These are phyloP conservation scores for Penicillium sp. DNA, from an alignment of 2,329 filamentous ascomycete species.

Conservation along the genomic window DNA sequence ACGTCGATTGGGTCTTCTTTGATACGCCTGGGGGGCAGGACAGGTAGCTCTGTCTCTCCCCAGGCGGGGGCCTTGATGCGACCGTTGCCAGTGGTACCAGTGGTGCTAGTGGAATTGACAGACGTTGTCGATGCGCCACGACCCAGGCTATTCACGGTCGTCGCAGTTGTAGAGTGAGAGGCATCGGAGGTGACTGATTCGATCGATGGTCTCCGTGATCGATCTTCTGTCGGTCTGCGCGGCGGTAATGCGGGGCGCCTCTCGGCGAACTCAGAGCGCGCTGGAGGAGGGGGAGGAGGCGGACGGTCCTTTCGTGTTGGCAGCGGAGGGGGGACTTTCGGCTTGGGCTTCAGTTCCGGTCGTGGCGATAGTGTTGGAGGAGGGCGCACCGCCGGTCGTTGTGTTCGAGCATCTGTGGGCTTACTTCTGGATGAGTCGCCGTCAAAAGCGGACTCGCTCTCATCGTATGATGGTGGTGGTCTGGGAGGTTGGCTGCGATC, in stretches of 20 bases:
- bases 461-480: slow-evolving; percentile 34
- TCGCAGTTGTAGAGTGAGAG: slow-evolving; percentile 48
- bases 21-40: slow-evolving; percentile 52
- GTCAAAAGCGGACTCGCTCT: slow-evolving; percentile 31
- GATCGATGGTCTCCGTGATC: slow-evolving; percentile 42
- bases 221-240: slow-evolving; percentile 38
- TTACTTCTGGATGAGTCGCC: slow-evolving; percentile 30
- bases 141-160: slow-evolving; percentile 42
- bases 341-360: slow-evolving; percentile 29
- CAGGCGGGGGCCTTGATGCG: slow-evolving; percentile 58
- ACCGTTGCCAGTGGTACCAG: slow-evolving; percentile 21
- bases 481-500: slow-evolving; percentile 35
- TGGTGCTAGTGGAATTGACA: slow-evolving; percentile 19
- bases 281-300: slow-evolving; percentile 19
- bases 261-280: slow-evolving; percentile 26
- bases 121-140: slow-evolving; percentile 36
- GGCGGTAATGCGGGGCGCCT: slow-evolving; percentile 50
- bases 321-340: slow-evolving; percentile 45
- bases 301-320: slow-evolving; percentile 41
- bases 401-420: slow-evolving; percentile 21
- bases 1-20: slow-evolving; percentile 27
- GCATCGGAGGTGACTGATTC: slow-evolving; percentile 58
- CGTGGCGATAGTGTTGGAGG: slow-evolving; percentile 19
- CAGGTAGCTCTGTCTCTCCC: slow-evolving; percentile 56
- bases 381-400: slow-evolving; percentile 26